Base-by-base conservation (phyloP, 352 stramenopile species). In the Pythium periplocum region DNA sequence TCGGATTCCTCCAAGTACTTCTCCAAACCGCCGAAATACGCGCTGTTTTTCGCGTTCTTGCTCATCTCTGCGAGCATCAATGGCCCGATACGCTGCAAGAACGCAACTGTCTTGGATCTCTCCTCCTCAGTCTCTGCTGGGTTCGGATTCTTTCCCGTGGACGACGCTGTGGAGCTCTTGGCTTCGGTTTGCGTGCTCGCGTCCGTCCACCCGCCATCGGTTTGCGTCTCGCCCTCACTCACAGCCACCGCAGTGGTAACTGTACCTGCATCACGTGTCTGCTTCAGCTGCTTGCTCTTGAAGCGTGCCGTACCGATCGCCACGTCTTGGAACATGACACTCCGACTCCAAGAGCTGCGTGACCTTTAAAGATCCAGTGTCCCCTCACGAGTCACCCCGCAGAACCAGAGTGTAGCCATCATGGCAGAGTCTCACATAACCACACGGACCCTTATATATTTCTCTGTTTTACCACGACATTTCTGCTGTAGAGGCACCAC, bases 311-410 rank as follows among this genome's bases (percentile, higher is more conserved):
- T 66, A 31, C 73, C 75, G 7, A 86, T 52, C 10, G 33, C 59
- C 58, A 83, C 75, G 49, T 87, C 76, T 62, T 83, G 66, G 55
- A 89, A 87, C 74, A 87, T 87, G 3, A 26, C 30, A 9, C n/a
- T 6, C 4, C 17, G 7, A 42, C 38, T 33, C 30, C 11, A 11
- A 31, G 9, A 32, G 43, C 43, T n/a, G 43, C 17, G 38, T 45
- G 59, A 43, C 59, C 32, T 41, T 66, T 66, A 36, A 66, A 57
- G 59, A 54, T 66, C 48, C 11, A 34, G 42, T 47, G 38, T 42
- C 7, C 12, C 7, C 38, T 42, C 12, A 42, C 38, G 38, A 12
- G 38, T 42, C 7, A 42, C 38, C 38, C 12, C 17, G 17, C 17
- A 26, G 17, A 10, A 51, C 37, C 11, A 34, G 8, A 32, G 37